Evolutionary conservation across 768 basidiomycete genomes (phyloP), one percentile per base, ranked within the genome.

Genomic region (Lactifluus rugatus): DNA sequence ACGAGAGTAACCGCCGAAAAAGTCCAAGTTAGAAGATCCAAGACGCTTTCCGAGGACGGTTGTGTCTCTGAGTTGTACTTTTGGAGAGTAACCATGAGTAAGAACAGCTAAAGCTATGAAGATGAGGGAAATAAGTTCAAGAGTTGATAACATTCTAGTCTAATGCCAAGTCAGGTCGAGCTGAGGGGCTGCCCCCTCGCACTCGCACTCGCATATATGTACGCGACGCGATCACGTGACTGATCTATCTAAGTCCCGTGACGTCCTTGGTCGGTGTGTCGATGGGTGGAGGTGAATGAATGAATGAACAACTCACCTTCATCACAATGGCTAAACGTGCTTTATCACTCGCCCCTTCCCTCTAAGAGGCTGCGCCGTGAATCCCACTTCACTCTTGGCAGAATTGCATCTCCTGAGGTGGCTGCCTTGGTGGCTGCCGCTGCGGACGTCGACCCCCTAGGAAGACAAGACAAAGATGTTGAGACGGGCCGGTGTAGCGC

Each of bases 321-420:
- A n/a, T n/a, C n/a, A n/a, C 5, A 16, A 63, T 62, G 58, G 25
- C 21, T 23, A 64, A 64, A 36, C 60, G 60, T 36, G 1, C 63
- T 8, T 31, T 8, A 31, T 31, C 5, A 23, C 45, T 28, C 46
- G 11, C n/a, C 28, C 5, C 26, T 60, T 31, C 54, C 67, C 21
- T 57, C 69, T 45, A 83, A 83, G 66, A 75, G 70, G 55, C 60
- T 65, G n/a, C 75, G 70, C 44, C 51, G 63, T 3, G 61, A 70
- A 11, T 44, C 62, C 21, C 31, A 69, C 3, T 81, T 83, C 62
- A 60, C 69, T 3, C 81, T 83, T 47, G 78, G 73, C 62, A 89
- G 85, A 72, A 74, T 88, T 19, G 86, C 91, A 0, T 78, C 86
- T 0, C 70, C 73, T 10, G 78, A 81, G n/a, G n/a, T n/a, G n/a